Conservation (phyloP, 805 yeast species). For the Nakazawaea anatomiae region DNA sequence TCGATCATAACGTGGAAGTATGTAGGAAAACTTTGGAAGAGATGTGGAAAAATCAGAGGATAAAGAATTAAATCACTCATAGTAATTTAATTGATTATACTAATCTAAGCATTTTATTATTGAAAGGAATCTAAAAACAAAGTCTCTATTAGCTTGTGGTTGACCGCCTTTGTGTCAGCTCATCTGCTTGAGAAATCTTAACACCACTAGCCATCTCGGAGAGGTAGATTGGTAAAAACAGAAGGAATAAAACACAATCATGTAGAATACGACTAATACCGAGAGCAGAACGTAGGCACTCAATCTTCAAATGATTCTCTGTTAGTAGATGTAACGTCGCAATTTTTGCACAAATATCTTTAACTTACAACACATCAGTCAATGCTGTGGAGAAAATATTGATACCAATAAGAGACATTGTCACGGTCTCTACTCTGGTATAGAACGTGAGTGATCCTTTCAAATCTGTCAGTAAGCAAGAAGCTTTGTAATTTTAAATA, state of each 20-base stretch:
- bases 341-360: neutral
- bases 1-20: constrained; percentile 83
- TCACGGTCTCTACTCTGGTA: neutral
- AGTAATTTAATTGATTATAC: too few species aligned
- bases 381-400: neutral
- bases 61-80: constrained; percentile 7
- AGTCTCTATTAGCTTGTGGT: too few species aligned
- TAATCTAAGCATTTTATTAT: too few species aligned
- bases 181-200: neutral
- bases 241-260: constrained; percentile 4
- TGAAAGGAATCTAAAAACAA: too few species aligned
- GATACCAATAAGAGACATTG: neutral
- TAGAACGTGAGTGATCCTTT: neutral
- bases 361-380: constrained; percentile 5
- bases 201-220: constrained; percentile 7
- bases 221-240: constrained; percentile 9
- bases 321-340: too few species aligned
- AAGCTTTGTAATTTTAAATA: neutral
- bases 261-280: neutral
- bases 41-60: constrained; percentile 51
- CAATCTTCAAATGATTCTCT: neutral
- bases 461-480: neutral
- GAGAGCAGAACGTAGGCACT: neutral
- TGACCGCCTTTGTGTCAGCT: too few species aligned
- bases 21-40: constrained; percentile 73